Conservation (phyloP, 106 monocot species). For the Dendrobium chrysotoxum region DNA sequence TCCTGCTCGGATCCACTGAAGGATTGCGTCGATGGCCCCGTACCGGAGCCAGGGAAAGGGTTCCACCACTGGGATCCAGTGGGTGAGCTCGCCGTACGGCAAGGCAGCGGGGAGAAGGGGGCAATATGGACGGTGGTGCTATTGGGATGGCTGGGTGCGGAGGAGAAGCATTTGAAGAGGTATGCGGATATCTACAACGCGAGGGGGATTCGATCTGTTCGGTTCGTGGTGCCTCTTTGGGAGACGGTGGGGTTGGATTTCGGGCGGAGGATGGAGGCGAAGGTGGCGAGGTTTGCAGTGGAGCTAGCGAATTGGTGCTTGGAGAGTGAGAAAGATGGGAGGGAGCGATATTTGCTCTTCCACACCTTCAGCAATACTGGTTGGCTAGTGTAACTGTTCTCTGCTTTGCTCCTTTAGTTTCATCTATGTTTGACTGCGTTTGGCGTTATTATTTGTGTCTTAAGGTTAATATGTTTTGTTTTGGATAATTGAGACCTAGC, state of each 20-base stretch:
- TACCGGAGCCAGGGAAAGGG: background rate
- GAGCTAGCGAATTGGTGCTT: constrained; percentile 55
- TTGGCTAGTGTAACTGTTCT: constrained; percentile 68
- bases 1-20: constrained; percentile 3
- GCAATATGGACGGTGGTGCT: constrained; percentile 57
- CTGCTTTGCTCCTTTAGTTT: constrained; percentile 6
- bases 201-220: constrained; percentile 51
- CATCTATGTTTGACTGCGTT: background rate
- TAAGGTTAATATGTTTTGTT: background rate
- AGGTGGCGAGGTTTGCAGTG: constrained; percentile 33
- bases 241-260: constrained; percentile 62
- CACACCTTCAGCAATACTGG: constrained; percentile 99
- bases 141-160: constrained; percentile 92
- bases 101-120: constrained; percentile 13
- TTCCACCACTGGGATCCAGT: constrained; percentile 16
- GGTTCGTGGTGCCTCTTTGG: constrained; percentile 59
- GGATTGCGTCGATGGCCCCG: background rate
- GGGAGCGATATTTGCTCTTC: constrained; percentile 55
- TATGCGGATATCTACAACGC: constrained; percentile 77
- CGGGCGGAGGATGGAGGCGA: constrained; percentile 47
- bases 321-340: constrained; percentile 40
- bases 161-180: constrained; percentile 66
- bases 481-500: background rate
- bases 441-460: background rate
- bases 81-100: background rate